Percentiles rank a stretch among this genome's conserved stretches.
These are phyloP conservation scores for Canavalia gladiata DNA, from an alignment of 306 rosid genomes.

Conservation along the genomic window DNA sequence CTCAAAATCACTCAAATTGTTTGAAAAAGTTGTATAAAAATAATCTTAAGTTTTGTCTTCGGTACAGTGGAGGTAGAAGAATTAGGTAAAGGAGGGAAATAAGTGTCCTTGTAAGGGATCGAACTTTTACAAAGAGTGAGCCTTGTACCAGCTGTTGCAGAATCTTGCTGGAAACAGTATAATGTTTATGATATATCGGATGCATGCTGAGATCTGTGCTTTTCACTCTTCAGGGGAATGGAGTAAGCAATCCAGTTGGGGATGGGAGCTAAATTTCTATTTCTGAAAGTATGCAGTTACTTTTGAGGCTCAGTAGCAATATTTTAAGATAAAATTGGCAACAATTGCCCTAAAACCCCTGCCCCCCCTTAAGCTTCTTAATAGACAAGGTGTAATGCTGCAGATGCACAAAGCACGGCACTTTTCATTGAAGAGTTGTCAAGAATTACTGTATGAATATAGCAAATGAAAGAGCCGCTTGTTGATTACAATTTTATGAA, in stretches of 20 bases:
- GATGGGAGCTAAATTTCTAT: conserved; percentile 3
- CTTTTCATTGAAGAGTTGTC: conserved; percentile 1
- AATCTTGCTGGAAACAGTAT: neutral
- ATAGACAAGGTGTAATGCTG: conserved; percentile 19
- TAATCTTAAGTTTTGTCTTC: neutral
- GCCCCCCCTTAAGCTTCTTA: conserved; percentile 10
- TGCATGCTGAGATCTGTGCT: neutral
- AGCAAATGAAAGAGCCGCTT: conserved; percentile 19
- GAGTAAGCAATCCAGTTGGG: neutral
- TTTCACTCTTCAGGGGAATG: conserved; percentile 11
- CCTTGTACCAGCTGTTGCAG: conserved; percentile 7
- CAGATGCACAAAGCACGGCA: neutral
- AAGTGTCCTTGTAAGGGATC: neutral
- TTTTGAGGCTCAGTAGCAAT: conserved; percentile 17
- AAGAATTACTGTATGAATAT: conserved; percentile 17
- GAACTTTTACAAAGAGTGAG: conserved; percentile 7
- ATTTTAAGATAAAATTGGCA: conserved; percentile 31
- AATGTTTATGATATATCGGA: neutral
- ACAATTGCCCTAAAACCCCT: neutral
- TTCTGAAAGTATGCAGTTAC: neutral
- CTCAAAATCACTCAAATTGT: conserved; percentile 10
- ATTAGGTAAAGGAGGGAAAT: neutral
- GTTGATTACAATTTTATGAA: neutral
- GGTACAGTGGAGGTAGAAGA: conserved; percentile 3
- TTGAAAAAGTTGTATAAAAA: conserved; percentile 6